phyloP scores from a whole-genome alignment of 2,329 filamentous ascomycete genomes.

The Neoscytalidium dimidiatum region DNA sequence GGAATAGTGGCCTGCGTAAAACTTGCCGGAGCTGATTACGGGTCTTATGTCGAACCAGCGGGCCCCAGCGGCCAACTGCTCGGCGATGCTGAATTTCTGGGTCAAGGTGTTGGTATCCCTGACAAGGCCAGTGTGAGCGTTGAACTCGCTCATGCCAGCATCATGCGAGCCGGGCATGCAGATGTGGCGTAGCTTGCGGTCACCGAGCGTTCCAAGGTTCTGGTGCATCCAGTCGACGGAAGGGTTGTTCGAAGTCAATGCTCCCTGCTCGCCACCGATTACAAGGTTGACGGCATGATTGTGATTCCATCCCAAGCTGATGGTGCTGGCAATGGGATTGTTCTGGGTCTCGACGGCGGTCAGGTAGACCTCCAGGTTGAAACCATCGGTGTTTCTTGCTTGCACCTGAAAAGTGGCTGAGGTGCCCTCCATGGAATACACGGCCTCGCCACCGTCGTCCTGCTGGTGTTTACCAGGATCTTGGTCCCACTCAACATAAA shows the following conservation, averaged over 20 bases:
- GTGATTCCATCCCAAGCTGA: constrained; percentile 39
- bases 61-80: constrained; percentile 49
- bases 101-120: constrained; percentile 47
- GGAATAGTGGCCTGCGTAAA: constrained; percentile 47
- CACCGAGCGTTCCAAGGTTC: constrained; percentile 38
- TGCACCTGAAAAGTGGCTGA: constrained; percentile 34
- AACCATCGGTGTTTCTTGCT: constrained; percentile 28
- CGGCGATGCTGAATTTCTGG: constrained; percentile 48
- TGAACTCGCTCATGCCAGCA: constrained; percentile 51
- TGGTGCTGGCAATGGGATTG: constrained; percentile 32
- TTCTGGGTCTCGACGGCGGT: constrained; percentile 34
- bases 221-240: constrained; percentile 45
- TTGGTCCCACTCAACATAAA: constrained; percentile 34
- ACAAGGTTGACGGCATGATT: constrained; percentile 40
- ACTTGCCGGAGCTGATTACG: constrained; percentile 41
- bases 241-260: constrained; percentile 38
- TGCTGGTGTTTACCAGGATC: constrained; percentile 27
- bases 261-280: constrained; percentile 37
- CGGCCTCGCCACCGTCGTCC: constrained; percentile 39
- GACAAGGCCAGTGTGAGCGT: constrained; percentile 40
- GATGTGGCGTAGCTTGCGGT: constrained; percentile 47
- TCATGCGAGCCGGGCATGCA: constrained; percentile 54
- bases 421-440: constrained; percentile 34
- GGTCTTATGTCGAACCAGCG: constrained; percentile 53
- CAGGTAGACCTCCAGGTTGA: constrained; percentile 33